Evolutionary conservation across 2,329 filamentous ascomycete genomes (phyloP).

Genomic region (Allantophomopsis lycopodina): DNA sequence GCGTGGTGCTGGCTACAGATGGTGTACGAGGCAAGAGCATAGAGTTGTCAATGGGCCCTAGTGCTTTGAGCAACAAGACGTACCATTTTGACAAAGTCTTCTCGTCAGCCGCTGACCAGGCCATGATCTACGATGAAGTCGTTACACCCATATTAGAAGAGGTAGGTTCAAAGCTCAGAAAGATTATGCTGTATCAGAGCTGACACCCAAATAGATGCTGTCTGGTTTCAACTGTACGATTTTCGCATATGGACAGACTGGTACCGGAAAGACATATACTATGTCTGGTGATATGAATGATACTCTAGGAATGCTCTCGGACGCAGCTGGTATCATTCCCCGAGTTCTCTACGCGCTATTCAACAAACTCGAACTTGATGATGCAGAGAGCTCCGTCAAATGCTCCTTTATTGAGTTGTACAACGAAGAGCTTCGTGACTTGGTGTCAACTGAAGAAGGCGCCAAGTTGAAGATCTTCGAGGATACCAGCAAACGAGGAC

Average conservation of each 20-base stretch:
- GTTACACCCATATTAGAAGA: conserved; percentile 88
- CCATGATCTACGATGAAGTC: conserved; percentile 89
- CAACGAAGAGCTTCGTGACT: conserved; percentile 89
- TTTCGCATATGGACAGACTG: conserved; percentile 96
- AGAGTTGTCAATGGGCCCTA: conserved; percentile 84
- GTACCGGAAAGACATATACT: conserved; percentile 96
- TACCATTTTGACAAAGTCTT: conserved; percentile 98
- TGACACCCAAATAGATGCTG: conserved; percentile 52
- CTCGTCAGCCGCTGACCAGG: conserved; percentile 85
- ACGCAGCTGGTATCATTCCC: conserved; percentile 89
- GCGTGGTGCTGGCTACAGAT: conserved; percentile 78
- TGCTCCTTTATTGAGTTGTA: conserved; percentile 98
- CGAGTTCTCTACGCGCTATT: conserved; percentile 82
- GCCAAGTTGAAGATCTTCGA: conserved; percentile 93
- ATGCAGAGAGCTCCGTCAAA: conserved; percentile 78
- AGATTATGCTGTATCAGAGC: conserved; percentile 1
- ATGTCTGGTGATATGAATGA: conserved; percentile 98
- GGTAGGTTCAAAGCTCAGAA: conserved; percentile 33
- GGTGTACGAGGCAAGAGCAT: conserved; percentile 78
- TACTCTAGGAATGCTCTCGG: conserved; percentile 70
- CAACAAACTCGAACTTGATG: conserved; percentile 64
- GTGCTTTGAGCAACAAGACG: conserved; percentile 85
- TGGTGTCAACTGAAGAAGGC: conserved; percentile 70
- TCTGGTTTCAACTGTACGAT: conserved; percentile 96
- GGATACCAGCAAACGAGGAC: conserved; percentile 75